Conservation (phyloP, 1,284 basidiomycete genomes). For the Sphaerobolus stellatus region DNA sequence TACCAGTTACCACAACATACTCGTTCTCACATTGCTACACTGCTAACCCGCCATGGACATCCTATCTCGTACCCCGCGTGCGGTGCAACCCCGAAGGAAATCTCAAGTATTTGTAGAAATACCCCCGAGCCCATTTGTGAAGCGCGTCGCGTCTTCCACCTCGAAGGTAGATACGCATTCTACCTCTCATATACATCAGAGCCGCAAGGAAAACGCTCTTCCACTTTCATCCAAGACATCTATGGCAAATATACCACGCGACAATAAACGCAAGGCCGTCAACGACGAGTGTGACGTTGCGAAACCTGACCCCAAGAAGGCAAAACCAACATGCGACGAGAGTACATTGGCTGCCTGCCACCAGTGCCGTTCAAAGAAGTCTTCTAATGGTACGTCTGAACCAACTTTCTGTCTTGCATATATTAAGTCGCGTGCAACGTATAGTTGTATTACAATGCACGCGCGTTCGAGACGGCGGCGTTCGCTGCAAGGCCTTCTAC, state of each 20-base stretch:
- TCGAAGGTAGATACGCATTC: slow-evolving; percentile 20
- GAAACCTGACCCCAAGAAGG: slow-evolving; percentile 33
- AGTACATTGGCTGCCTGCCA: slow-evolving; percentile 6
- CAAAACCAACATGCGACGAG: slow-evolving; percentile 21
- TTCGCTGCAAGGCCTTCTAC: slow-evolving; percentile 52
- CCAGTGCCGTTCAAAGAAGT: slow-evolving; percentile 5
- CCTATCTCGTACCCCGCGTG: no score
- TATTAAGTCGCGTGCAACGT: slow-evolving; percentile 36
- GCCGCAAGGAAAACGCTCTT: slow-evolving; percentile 58
- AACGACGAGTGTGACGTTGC: slow-evolving; percentile 17
- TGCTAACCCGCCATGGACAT: slow-evolving; percentile 23
- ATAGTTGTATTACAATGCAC: slow-evolving; percentile 32
- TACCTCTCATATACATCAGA: slow-evolving; percentile 32
- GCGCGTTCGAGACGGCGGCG: slow-evolving; percentile 13
- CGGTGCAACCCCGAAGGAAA: slow-evolving; percentile 4
- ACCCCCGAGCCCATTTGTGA: slow-evolving; percentile 44
- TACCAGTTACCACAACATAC: slow-evolving; percentile 25
- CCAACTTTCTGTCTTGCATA: neutral
- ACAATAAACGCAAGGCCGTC: slow-evolving; percentile 44
- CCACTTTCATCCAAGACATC: slow-evolving; percentile 36
- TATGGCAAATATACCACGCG: slow-evolving; percentile 26
- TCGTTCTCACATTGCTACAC: slow-evolving; percentile 11
- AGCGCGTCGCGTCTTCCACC: slow-evolving; percentile 6
- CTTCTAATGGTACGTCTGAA: slow-evolving; percentile 13
- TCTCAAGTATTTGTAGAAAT: slow-evolving; percentile 59